Evolutionary conservation across 129 eudicot species (phyloP), one percentile per base, ranked within the genome.

Genomic region (Oenanthe sinensis): DNA sequence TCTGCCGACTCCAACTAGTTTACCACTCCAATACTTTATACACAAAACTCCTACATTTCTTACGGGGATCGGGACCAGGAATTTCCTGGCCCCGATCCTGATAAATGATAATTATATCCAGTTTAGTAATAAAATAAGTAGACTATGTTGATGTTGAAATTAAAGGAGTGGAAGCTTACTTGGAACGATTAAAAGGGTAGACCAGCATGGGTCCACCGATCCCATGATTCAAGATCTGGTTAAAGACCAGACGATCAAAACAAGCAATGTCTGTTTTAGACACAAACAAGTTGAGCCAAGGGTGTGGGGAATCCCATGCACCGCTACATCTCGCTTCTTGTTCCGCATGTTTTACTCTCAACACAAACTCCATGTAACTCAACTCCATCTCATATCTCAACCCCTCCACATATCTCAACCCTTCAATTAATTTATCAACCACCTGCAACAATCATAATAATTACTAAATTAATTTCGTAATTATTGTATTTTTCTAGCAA

Each of bases 271-370:
- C 89, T 11, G 20, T 24, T 76, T 94, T 88, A 48, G 98, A 87
- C 8, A 94, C 90, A 50, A 94, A 94, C 22, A 94, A 77, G 68
- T 94, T 94, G 26, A 94, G 97, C 98, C 98, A 94, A 3, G 98
- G 98, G 83, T 94, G 98, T 63, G 98, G 97, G 46, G 97, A 90
- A 33, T 89, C 93, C 98, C 98, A 94, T 80, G 86, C 91, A 62
- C 97, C 97, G 24, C 75, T 91, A 5, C 84, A 83, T 78, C 83
- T 91, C 3, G 97, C 98, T 48, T 89, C 85, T 75, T 85, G 74
- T 80, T 94, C 98, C 6, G 83, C 97, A 47, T 83, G 80, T 81
- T 94, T 88, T 30, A 94, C 98, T 28, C 98, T 87, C 62, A 85
- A 75, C 73, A 94, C 43, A 70, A 94, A 94, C 11, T 94, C 96